Evolutionary conservation across 2,329 filamentous ascomycete genomes (phyloP), one percentile per base, ranked within the genome.

Genomic region (Raffaelea arxii): DNA sequence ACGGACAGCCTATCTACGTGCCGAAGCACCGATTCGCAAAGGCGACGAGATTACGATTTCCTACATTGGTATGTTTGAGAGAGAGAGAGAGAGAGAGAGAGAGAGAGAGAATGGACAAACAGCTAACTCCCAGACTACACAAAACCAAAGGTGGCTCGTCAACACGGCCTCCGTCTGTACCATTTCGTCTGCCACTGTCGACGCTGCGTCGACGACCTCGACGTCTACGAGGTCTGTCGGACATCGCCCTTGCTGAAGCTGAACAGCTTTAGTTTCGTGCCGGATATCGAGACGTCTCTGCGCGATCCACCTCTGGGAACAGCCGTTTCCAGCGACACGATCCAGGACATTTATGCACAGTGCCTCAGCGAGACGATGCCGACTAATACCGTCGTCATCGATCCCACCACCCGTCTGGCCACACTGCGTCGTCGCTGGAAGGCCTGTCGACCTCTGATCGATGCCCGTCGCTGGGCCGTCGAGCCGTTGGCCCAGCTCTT

Each of bases 31-130:
- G 3, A 78, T 83, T 37, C 55, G 65, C 14, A 56, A 64, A 25
- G 76, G 69, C 7, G 70, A 80, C 23, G 75, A 81, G 61, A 70
- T 82, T 46, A 69, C 73, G 48, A 78, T 82, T 27, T 79, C 76
- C 2, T 82, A 82, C 53, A 75, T 78, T 30, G 77, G 78, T 74
- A 61, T 49, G 65, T 57, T 19, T 18, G 32, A 36, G 32, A 7
- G 7, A 36, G 16, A 6, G 19, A n/a, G n/a, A n/a, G n/a, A n/a
- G n/a, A n/a, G n/a, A n/a, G n/a, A n/a, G n/a, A n/a, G n/a, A n/a
- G n/a, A n/a, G n/a, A n/a, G n/a, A n/a, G n/a, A n/a, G n/a, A n/a
- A n/a, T n/a, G n/a, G n/a, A n/a, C n/a, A n/a, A n/a, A n/a, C n/a
- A n/a, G n/a, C n/a, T n/a, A n/a, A n/a, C n/a, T 14, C 14, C 1